Percentiles rank a stretch among this genome's conserved stretches.
Evolutionary conservation across 176 grass and related monocot genomes (phyloP).

Genomic region (Phragmites australis): DNA sequence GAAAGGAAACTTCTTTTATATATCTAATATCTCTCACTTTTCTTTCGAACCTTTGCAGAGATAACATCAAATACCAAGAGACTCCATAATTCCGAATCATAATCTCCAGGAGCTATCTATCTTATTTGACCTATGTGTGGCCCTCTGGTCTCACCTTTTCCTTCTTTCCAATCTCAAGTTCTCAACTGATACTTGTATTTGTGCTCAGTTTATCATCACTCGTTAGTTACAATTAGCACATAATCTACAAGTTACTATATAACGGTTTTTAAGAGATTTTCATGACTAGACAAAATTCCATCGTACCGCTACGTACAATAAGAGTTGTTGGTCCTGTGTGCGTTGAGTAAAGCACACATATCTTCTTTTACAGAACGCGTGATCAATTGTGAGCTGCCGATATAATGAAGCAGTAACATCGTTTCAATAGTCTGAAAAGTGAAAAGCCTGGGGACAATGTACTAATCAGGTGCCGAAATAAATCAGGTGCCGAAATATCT

Average conservation of each 20-base stretch:
- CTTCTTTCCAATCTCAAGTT: background rate
- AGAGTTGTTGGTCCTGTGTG: background rate
- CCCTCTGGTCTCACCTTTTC: background rate
- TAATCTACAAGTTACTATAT: too few relatives aligned
- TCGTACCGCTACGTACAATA: background rate
- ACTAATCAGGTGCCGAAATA: constrained; percentile 10
- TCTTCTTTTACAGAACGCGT: background rate
- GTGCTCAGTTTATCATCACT: background rate
- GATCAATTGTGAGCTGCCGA: background rate
- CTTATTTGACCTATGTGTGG: constrained; percentile 21
- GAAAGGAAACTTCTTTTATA: constrained; percentile 24
- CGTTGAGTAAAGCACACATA: background rate
- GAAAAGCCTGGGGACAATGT: background rate
- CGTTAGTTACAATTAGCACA: too few relatives aligned
- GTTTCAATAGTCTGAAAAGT: constrained; percentile 24
- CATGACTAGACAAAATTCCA: background rate
- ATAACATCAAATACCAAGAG: constrained; percentile 31
- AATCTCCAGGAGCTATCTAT: constrained; percentile 29
- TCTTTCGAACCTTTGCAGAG: background rate
- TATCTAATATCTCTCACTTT: background rate
- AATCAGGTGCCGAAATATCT: constrained; percentile 35
- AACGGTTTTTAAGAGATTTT: too few relatives aligned
- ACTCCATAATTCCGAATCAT: constrained; percentile 43
- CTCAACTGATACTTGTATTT: background rate
- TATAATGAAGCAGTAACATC: background rate